These are phyloP conservation scores for Aphanomyces invadans DNA, from an alignment of 352 stramenopile species.

Conservation along the genomic window DNA sequence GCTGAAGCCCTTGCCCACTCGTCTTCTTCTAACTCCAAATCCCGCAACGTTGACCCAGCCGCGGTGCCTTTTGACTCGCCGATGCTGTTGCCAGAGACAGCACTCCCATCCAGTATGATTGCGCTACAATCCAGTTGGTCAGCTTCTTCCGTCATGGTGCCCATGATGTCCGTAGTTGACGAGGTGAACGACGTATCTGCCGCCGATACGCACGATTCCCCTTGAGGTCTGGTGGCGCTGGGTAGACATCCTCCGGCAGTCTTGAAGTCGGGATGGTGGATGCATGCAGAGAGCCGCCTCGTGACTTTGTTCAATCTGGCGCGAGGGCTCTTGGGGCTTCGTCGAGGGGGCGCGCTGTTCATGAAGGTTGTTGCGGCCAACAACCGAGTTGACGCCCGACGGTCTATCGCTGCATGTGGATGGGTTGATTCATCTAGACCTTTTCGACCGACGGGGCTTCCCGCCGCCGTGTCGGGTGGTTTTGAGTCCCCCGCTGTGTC, in stretches of 20 bases:
- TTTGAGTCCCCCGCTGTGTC: constrained; percentile 18
- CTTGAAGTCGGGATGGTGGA: constrained; percentile 6
- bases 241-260: background rate
- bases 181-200: background rate
- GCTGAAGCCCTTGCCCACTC: background rate
- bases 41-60: background rate
- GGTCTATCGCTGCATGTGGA: constrained; percentile 41
- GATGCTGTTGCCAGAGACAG: background rate
- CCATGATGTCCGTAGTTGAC: background rate
- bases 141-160: background rate
- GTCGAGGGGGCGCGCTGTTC: background rate
- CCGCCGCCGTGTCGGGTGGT: background rate
- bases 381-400: background rate
- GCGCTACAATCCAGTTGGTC: background rate
- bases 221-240: background rate
- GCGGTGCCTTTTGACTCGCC: background rate
- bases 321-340: background rate
- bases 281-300: background rate
- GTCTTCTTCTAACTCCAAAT: background rate
- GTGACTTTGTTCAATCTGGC: background rate
- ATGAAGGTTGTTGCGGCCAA: background rate
- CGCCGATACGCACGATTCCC: background rate
- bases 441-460: background rate
- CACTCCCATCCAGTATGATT: no score
- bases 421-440: no score